These are phyloP conservation scores for Andrographis paniculata DNA, from an alignment of 305 asterid genomes.

Conservation along the genomic window DNA sequence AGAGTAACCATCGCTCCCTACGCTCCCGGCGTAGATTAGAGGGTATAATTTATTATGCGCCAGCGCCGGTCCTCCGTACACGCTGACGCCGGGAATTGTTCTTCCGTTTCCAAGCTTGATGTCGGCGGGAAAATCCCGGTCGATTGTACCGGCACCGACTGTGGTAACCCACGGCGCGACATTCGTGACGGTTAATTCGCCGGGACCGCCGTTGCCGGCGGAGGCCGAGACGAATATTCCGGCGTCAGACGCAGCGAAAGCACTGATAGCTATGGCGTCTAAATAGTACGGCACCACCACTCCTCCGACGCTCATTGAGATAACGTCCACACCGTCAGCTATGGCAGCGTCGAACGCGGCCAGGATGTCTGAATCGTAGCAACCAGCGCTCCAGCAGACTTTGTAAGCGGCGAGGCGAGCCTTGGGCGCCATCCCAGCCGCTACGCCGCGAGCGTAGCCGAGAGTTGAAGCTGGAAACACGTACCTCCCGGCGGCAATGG, in stretches of 20 bases:
- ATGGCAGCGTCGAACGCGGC: slow-evolving; percentile 84
- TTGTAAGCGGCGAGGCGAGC: slow-evolving; percentile 83
- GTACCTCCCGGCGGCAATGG: slow-evolving; percentile 85
- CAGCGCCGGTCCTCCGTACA: slow-evolving; percentile 70
- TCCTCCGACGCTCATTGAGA: slow-evolving; percentile 81
- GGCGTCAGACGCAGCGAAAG: slow-evolving; percentile 60
- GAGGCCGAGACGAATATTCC: slow-evolving; percentile 84
- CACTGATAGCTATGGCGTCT: slow-evolving; percentile 76
- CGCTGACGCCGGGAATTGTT: slow-evolving; percentile 46
- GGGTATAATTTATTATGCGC: slow-evolving; percentile 50
- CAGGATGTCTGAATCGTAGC: slow-evolving; percentile 81
- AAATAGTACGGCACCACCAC: slow-evolving; percentile 82
- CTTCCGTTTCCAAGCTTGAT: slow-evolving; percentile 71
- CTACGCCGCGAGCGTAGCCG: slow-evolving; percentile 83
- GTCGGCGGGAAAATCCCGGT: slow-evolving; percentile 82
- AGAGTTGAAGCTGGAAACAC: slow-evolving; percentile 74
- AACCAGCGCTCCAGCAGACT: slow-evolving; percentile 82
- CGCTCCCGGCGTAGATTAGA: slow-evolving; percentile 73
- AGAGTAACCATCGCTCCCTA: slow-evolving; percentile 73
- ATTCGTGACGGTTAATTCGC: slow-evolving; percentile 70
- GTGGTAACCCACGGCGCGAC: slow-evolving; percentile 93
- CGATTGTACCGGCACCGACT: slow-evolving; percentile 82
- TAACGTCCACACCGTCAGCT: slow-evolving; percentile 77
- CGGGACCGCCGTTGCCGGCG: slow-evolving; percentile 92
- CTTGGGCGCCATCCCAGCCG: slow-evolving; percentile 93